Conservation (phyloP, 2,329 filamentous ascomycete genomes). For the Westerdykella ornata region DNA sequence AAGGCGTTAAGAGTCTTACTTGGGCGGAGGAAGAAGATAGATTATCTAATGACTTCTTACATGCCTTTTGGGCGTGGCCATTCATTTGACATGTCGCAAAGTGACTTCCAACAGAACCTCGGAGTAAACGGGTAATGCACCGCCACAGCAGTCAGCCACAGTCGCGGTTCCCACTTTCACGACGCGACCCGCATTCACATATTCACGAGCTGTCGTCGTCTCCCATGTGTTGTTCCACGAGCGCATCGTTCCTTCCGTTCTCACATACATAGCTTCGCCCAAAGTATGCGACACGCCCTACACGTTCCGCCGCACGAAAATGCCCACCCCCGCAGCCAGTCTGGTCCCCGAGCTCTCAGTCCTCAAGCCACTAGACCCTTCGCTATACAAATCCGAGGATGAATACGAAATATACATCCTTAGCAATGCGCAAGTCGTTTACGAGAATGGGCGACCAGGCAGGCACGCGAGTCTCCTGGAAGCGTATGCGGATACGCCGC, state of each 20-base stretch:
- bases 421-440: slow-evolving; percentile 54
- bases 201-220: no score
- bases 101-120: no score
- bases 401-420: slow-evolving; percentile 59
- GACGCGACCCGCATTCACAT: no score
- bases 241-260: neutral
- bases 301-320: neutral
- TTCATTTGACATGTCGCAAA: no score
- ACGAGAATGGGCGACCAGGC: slow-evolving; percentile 43
- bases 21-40: neutral
- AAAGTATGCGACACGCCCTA: neutral
- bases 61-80: neutral
- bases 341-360: slow-evolving; percentile 31
- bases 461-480: slow-evolving; percentile 51
- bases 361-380: slow-evolving; percentile 38
- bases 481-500: slow-evolving; percentile 54
- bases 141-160: neutral
- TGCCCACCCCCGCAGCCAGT: slow-evolving; percentile 12
- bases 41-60: neutral
- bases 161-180: no score
- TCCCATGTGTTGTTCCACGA: no score
- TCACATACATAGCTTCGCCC: no score
- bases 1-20: neutral
- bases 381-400: slow-evolving; percentile 36
- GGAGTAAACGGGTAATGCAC: neutral